Conservation (phyloP, 495 filamentous ascomycete genomes). For the Penicillium malachiteum region DNA sequence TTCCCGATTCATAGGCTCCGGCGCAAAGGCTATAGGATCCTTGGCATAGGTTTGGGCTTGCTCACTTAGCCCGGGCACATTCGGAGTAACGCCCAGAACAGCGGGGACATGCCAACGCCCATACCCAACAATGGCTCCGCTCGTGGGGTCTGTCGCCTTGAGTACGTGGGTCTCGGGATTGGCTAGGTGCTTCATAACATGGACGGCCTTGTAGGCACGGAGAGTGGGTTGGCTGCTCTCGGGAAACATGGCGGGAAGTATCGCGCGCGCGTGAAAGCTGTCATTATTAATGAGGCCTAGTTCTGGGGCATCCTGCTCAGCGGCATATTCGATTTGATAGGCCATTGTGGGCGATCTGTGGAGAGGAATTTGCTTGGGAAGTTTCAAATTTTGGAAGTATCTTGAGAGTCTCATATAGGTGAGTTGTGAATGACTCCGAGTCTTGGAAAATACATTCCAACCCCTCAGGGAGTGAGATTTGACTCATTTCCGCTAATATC, state of each 20-base stretch:
- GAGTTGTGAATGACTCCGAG: too few species aligned
- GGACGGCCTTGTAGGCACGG: conserved; percentile 15
- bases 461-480: not conserved
- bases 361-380: not conserved
- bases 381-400: not conserved
- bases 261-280: conserved; percentile 14
- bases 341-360: conserved; percentile 3
- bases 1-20: conserved; percentile 21
- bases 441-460: too few species aligned
- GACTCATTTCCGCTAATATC: not conserved
- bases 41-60: conserved; percentile 13
- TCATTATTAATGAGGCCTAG: conserved; percentile 23
- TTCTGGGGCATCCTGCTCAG: conserved; percentile 18
- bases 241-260: conserved; percentile 20
- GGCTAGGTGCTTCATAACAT: conserved; percentile 25
- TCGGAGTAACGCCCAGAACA: conserved; percentile 2
- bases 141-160: conserved; percentile 17
- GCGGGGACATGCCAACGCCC: conserved; percentile 24
- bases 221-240: conserved; percentile 6
- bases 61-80: conserved; percentile 16
- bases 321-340: conserved; percentile 20
- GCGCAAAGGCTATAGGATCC: conserved; percentile 15
- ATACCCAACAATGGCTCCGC: conserved; percentile 17
- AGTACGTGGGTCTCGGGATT: conserved; percentile 27
- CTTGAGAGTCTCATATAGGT: not conserved